These are phyloP conservation scores for Zygoascus bituminiphila DNA, from an alignment of 805 yeast species.

Conservation along the genomic window DNA sequence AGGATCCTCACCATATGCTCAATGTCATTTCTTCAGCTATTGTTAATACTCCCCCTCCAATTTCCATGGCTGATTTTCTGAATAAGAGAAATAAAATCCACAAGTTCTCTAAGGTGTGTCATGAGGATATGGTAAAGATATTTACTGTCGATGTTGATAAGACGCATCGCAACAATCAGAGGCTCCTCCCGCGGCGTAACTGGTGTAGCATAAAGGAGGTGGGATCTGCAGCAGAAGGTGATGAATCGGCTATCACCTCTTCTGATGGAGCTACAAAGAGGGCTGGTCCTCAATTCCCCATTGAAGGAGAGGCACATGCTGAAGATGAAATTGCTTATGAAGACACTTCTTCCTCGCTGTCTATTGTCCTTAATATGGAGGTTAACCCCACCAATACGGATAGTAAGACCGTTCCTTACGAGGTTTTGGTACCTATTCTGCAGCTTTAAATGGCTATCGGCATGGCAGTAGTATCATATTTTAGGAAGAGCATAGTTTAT, in stretches of 20 bases:
- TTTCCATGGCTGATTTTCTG: constrained; percentile 68
- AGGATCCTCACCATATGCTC: constrained; percentile 56
- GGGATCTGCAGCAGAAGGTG: constrained; percentile 1
- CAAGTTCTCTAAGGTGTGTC: constrained; percentile 42
- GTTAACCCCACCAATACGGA: constrained; percentile 40
- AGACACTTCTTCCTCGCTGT: constrained; percentile 36
- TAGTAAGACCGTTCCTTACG: constrained; percentile 56
- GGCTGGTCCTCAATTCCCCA: constrained; percentile 6
- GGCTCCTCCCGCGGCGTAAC: constrained; percentile 49
- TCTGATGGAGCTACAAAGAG: constrained; percentile 5
- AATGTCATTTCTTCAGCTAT: constrained; percentile 88
- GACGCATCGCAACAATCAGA: constrained; percentile 36
- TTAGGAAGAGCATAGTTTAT: no score
- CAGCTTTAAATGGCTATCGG: no score
- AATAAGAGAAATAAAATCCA: constrained; percentile 62
- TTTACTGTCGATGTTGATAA: constrained; percentile 57
- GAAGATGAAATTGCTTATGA: constrained; percentile 11
- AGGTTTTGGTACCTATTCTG: constrained; percentile 54
- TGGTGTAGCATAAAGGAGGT: constrained; percentile 39
- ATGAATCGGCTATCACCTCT: constrained; percentile 4
- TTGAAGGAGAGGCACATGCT: constrained; percentile 5
- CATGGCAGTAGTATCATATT: no score
- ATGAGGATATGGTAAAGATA: constrained; percentile 74
- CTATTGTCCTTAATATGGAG: constrained; percentile 70
- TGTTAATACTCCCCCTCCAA: constrained; percentile 88